phyloP scores from a whole-genome alignment of 352 stramenopile species.

The Phytophthora foliorum region DNA sequence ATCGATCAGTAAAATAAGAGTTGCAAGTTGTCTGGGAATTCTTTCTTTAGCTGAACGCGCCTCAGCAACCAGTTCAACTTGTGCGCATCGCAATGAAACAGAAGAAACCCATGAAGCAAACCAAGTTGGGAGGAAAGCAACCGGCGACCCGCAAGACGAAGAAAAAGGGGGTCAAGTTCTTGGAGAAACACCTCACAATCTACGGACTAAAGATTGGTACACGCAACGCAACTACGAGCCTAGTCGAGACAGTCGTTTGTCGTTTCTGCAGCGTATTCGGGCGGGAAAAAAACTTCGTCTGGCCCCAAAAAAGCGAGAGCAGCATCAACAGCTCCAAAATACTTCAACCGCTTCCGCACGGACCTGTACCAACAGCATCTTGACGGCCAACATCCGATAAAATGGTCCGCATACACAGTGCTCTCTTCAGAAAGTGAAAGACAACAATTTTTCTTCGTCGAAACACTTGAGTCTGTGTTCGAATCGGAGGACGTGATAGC shows the following conservation, averaged over 20 bases:
- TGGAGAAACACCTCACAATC: neutral
- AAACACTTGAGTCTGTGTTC: neutral
- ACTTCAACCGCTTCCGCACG: constrained; percentile 5
- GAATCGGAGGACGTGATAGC: neutral
- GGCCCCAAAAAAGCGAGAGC: neutral
- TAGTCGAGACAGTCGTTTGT: constrained; percentile 9
- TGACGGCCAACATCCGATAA: neutral
- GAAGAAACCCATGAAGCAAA: neutral
- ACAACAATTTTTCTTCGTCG: neutral
- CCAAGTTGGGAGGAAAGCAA: neutral
- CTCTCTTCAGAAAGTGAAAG: neutral
- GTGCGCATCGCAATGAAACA: too few relatives aligned
- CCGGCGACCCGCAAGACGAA: neutral
- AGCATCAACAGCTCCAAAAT: neutral
- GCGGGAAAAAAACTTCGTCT: too few relatives aligned
- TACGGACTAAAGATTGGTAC: constrained; percentile 1
- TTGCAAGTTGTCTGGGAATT: too few relatives aligned
- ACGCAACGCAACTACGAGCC: neutral
- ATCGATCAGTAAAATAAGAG: too few relatives aligned
- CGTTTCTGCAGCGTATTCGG: constrained; percentile 11
- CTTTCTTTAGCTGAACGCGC: too few relatives aligned
- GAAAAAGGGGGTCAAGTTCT: constrained; percentile 2
- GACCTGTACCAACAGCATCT: constrained; percentile 10
- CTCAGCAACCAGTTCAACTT: too few relatives aligned
- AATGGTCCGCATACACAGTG: neutral